A percentile compares a stretch with the other conserved stretches of the same genome.
phyloP scores from a whole-genome alignment of 805 yeast species.

The Saccharomycopsis olivae region DNA sequence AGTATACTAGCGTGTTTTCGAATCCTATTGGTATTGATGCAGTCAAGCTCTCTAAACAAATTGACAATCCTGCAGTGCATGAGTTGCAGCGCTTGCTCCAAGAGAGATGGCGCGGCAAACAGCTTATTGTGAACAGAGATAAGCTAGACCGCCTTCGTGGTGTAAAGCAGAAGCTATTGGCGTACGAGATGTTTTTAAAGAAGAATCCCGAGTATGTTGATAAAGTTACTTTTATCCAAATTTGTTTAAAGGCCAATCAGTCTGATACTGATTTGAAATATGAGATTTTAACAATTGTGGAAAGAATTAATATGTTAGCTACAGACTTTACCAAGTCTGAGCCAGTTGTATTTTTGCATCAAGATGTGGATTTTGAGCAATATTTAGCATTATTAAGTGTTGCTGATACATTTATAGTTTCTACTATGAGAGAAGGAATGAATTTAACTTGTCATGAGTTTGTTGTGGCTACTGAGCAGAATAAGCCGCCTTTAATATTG shows the following conservation, averaged over 20 bases:
- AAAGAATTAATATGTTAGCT: conserved; percentile 71
- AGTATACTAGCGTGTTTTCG: conserved; percentile 42
- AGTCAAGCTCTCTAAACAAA: conserved; percentile 35
- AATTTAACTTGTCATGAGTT: conserved; percentile 94
- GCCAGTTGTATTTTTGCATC: conserved; percentile 81
- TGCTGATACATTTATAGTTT: conserved; percentile 80
- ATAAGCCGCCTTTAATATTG: conserved; percentile 71
- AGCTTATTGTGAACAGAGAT: conserved; percentile 76
- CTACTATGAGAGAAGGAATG: conserved; percentile 94
- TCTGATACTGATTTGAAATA: conserved; percentile 56
- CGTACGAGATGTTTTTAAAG: conserved; percentile 70
- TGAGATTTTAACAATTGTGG: conserved; percentile 67
- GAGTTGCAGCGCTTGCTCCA: conserved; percentile 63
- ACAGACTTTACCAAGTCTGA: conserved; percentile 63
- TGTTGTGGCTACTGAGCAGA: conserved; percentile 58
- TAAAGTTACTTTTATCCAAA: conserved; percentile 68
- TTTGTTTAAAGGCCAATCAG: conserved; percentile 51
- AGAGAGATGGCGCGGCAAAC: conserved; percentile 65
- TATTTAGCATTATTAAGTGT: conserved; percentile 78
- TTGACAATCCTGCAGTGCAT: conserved; percentile 39
- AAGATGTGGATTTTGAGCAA: conserved; percentile 82
- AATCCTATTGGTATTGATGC: conserved; percentile 79
- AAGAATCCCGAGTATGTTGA: conserved; percentile 63
- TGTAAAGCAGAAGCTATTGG: conserved; percentile 73
- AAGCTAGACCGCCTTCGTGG: conserved; percentile 84